Conservation (phyloP, 2,329 filamentous ascomycete species). For the Fusarium coicis region DNA sequence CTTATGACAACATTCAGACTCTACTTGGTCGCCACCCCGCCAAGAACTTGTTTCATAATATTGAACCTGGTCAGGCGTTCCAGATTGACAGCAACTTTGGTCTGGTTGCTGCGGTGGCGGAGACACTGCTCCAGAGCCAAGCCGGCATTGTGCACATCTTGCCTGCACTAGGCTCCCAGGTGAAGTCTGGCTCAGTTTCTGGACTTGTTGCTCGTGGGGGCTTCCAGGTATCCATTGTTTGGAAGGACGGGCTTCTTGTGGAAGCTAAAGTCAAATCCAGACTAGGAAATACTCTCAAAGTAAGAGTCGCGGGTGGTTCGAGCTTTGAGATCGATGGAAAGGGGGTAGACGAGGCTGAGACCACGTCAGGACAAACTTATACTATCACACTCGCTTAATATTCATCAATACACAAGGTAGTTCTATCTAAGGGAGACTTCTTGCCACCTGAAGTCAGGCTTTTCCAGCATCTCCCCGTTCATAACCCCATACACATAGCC, state of each 20-base stretch:
- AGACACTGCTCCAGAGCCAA: neutral
- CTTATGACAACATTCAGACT: neutral
- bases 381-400: neutral
- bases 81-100: neutral
- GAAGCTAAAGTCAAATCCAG: neutral
- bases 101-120: neutral
- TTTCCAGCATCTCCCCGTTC: neutral
- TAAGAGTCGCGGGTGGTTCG: neutral
- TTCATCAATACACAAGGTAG: fast-evolving
- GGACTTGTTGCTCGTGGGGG: neutral
- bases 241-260: fast-evolving
- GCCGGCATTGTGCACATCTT: neutral
- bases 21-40: neutral
- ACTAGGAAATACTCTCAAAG: neutral
- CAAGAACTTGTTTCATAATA: neutral
- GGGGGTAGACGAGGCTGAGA: neutral
- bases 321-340: neutral
- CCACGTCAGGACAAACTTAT: neutral
- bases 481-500: neutral
- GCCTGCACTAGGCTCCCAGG: neutral
- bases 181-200: neutral
- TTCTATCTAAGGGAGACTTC: neutral
- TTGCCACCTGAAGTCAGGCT: neutral
- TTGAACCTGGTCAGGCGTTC: neutral
- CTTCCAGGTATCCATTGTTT: neutral